These are phyloP conservation scores for Priceomyces melissophilus DNA, from an alignment of 805 yeast species.

Conservation along the genomic window DNA sequence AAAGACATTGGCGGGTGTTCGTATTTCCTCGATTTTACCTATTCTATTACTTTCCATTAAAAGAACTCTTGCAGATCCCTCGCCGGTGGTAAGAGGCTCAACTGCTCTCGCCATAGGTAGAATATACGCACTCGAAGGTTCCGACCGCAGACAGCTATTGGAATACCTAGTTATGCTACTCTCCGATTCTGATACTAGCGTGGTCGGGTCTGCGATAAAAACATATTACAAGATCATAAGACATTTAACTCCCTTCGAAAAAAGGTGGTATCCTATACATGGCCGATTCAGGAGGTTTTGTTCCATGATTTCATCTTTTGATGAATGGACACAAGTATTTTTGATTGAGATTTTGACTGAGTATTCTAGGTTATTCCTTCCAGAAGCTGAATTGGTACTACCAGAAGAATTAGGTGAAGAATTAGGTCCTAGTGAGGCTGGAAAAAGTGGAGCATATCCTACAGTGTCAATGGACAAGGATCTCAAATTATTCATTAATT, in stretches of 20 bases:
- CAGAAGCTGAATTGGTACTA: constrained; percentile 44
- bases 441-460: constrained; percentile 14
- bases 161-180: constrained; percentile 51
- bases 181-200: constrained; percentile 62
- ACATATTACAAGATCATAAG: constrained; percentile 49
- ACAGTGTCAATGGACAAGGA: constrained; percentile 50
- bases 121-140: constrained; percentile 37
- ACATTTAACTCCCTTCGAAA: constrained; percentile 30
- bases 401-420: constrained; percentile 27
- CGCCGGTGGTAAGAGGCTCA: constrained; percentile 75
- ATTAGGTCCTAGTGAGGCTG: constrained; percentile 23
- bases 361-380: constrained; percentile 61
- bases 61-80: constrained; percentile 63
- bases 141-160: constrained; percentile 47
- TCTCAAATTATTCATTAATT: constrained; percentile 48
- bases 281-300: constrained; percentile 62
- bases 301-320: constrained; percentile 47
- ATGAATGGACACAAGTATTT: constrained; percentile 66
- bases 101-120: constrained; percentile 75
- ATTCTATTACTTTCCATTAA: constrained; percentile 72
- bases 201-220: constrained; percentile 65
- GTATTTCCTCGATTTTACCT: constrained; percentile 76
- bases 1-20: constrained; percentile 77
- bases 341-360: constrained; percentile 61
- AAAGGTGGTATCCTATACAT: constrained; percentile 63